These are phyloP conservation scores for Zopfochytrium polystomum DNA, from an alignment of 371 early-diverging fungal genomes.

Conservation along the genomic window DNA sequence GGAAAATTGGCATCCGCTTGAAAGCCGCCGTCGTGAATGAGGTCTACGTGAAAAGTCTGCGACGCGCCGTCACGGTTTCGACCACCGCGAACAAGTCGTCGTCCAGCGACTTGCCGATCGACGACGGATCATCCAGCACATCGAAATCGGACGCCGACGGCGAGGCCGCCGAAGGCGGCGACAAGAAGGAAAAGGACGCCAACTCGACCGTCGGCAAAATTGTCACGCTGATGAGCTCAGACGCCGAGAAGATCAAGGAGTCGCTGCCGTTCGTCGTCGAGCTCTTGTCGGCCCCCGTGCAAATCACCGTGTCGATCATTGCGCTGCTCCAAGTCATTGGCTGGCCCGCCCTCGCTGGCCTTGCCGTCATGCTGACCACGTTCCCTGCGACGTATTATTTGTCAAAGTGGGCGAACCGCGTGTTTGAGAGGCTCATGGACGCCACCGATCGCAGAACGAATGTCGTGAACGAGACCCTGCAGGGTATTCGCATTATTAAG, in stretches of 20 bases:
- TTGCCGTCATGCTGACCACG: slow-evolving; percentile 22
- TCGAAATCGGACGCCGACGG: slow-evolving; percentile 2
- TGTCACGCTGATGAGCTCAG: slow-evolving; percentile 35
- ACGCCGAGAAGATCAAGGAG: slow-evolving; percentile 13
- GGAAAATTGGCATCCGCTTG: slow-evolving; percentile 29
- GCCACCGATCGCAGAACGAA: slow-evolving; percentile 28
- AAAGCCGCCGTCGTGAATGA: slow-evolving; percentile 33
- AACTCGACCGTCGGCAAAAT: slow-evolving; percentile 34
- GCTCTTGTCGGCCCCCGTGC: background rate
- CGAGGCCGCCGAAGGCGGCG: background rate
- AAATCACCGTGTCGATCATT: slow-evolving; percentile 11
- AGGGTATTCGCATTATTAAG: slow-evolving; percentile 39
- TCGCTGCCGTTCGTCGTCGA: background rate
- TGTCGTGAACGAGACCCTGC: slow-evolving; percentile 33
- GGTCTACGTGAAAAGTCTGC: slow-evolving; percentile 40
- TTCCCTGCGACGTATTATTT: slow-evolving; percentile 11
- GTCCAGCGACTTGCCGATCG: too few relatives aligned
- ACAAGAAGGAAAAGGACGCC: slow-evolving; percentile 1
- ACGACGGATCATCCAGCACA: background rate
- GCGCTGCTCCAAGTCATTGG: slow-evolving; percentile 24
- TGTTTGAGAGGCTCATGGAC: slow-evolving; percentile 10
- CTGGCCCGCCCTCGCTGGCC: slow-evolving; percentile 30
- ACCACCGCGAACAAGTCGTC: background rate
- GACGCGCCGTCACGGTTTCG: slow-evolving; percentile 12
- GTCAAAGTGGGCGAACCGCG: background rate